phyloP scores from a whole-genome alignment of 495 filamentous ascomycete species.

The Aspergillus ostianus region DNA sequence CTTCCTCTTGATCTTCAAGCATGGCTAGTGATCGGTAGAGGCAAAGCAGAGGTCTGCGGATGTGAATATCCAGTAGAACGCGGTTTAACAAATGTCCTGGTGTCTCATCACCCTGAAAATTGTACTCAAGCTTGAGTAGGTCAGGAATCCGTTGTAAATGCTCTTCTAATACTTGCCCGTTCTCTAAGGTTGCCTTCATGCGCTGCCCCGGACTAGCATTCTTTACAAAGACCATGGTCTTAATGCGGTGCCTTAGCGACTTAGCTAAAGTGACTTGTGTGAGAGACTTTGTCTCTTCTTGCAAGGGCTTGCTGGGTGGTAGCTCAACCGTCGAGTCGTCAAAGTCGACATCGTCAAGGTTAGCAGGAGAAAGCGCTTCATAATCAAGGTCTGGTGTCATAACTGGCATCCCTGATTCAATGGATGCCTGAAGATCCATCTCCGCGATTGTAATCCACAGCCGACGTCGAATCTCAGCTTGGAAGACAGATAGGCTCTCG shows the following conservation, averaged over 20 bases:
- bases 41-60: slow-evolving; percentile 25
- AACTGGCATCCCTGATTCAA: slow-evolving; percentile 38
- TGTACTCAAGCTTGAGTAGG: slow-evolving; percentile 8
- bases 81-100: slow-evolving; percentile 13
- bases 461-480: slow-evolving; percentile 37
- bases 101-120: not conserved
- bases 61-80: slow-evolving; percentile 22
- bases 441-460: slow-evolving; percentile 48
- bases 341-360: slow-evolving; percentile 44
- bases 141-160: slow-evolving; percentile 12
- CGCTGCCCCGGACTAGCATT: slow-evolving; percentile 8
- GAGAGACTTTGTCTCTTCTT: slow-evolving; percentile 25
- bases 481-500: slow-evolving; percentile 26
- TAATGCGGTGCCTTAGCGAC: slow-evolving; percentile 20
- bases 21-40: slow-evolving; percentile 21
- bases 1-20: slow-evolving; percentile 1
- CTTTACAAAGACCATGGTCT: slow-evolving; percentile 14
- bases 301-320: slow-evolving; percentile 27
- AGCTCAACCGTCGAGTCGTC: slow-evolving; percentile 32
- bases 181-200: slow-evolving; percentile 13
- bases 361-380: slow-evolving; percentile 20
- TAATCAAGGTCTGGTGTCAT: slow-evolving; percentile 32
- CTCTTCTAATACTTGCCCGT: slow-evolving; percentile 16
- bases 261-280: slow-evolving; percentile 18
- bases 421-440: slow-evolving; percentile 40